Percentiles rank a stretch among this genome's conserved stretches.
Conservation (phyloP, 306 rosid species). For the Acmispon strigosus region DNA sequence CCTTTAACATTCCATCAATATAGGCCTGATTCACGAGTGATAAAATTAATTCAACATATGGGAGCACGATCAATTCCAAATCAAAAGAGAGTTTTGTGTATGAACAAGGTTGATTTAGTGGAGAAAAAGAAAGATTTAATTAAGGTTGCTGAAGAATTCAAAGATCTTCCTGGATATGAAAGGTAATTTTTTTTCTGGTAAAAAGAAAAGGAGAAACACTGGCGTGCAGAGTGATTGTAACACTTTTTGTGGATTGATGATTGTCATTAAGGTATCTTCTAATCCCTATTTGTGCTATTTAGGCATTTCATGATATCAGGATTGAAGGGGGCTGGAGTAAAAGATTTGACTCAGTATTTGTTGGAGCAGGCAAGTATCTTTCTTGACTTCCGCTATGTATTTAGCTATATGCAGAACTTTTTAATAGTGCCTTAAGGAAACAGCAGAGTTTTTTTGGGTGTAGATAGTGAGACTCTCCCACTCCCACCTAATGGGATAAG, state of each 20-base stretch:
- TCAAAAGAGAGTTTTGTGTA: slow-evolving; percentile 80
- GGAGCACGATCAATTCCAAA: slow-evolving; percentile 56
- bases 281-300: slow-evolving; percentile 20
- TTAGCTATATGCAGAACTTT: slow-evolving; percentile 1
- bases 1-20: slow-evolving; percentile 8
- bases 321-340: slow-evolving; percentile 81
- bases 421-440: neutral
- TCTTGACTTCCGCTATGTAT: slow-evolving; percentile 13
- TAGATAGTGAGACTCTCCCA: neutral
- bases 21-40: slow-evolving; percentile 87
- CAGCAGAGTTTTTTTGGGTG: neutral
- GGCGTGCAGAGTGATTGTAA: neutral
- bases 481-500: neutral
- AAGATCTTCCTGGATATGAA: slow-evolving; percentile 88
- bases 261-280: slow-evolving; percentile 19
- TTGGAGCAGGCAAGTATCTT: slow-evolving; percentile 77
- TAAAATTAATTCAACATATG: slow-evolving; percentile 63
- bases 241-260: neutral
- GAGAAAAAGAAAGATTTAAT: slow-evolving; percentile 87
- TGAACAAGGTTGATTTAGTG: slow-evolving; percentile 91
- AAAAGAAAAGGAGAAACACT: neutral
- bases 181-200: slow-evolving; percentile 37
- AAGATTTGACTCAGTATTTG: slow-evolving; percentile 63
- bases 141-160: slow-evolving; percentile 73
- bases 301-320: slow-evolving; percentile 97